phyloP scores from a whole-genome alignment of 305 asterid genomes.

The Ruellia speciosa region DNA sequence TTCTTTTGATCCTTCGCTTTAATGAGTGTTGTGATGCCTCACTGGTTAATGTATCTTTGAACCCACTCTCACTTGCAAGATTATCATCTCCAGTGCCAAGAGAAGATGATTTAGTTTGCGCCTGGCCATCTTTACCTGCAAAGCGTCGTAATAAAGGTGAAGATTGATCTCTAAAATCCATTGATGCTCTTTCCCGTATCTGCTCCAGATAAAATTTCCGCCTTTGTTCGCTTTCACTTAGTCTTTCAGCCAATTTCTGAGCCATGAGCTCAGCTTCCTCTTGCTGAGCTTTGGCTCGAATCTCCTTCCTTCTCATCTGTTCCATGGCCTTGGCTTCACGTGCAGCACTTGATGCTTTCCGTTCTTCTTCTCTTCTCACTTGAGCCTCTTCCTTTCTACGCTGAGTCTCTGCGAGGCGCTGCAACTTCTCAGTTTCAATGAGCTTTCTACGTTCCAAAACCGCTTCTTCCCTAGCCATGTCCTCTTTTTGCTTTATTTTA shows the following conservation, averaged over 20 bases:
- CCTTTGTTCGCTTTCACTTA: slow-evolving; percentile 90
- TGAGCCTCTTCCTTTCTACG: slow-evolving; percentile 96
- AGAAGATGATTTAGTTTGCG: slow-evolving; percentile 45
- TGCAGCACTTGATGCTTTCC: slow-evolving; percentile 96
- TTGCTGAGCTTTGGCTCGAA: slow-evolving; percentile 85
- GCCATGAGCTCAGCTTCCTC: slow-evolving; percentile 99
- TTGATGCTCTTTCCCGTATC: slow-evolving; percentile 93
- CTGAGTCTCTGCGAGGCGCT: slow-evolving; percentile 90
- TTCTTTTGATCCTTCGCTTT: slow-evolving; percentile 75
- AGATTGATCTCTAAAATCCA: slow-evolving; percentile 99
- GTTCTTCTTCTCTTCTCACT: slow-evolving; percentile 94
- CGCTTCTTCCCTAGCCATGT: slow-evolving; percentile 96
- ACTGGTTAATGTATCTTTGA: slow-evolving; percentile 33
- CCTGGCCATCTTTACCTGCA: slow-evolving; percentile 62
- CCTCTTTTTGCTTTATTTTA: slow-evolving; percentile 86
- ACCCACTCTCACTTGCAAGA: slow-evolving; percentile 36
- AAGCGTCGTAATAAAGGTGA: slow-evolving; percentile 88
- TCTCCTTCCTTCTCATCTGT: slow-evolving; percentile 85
- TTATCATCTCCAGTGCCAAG: slow-evolving; percentile 49
- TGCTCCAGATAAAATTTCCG: slow-evolving; percentile 93
- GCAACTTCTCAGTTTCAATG: slow-evolving; percentile 94
- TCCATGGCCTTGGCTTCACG: slow-evolving; percentile 97
- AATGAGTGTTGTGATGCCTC: slow-evolving; percentile 57
- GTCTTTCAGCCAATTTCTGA: slow-evolving; percentile 90
- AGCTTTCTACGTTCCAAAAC: slow-evolving; percentile 89